phyloP scores from a whole-genome alignment of 805 yeast species.

The Ogataea trehaloabstinens region DNA sequence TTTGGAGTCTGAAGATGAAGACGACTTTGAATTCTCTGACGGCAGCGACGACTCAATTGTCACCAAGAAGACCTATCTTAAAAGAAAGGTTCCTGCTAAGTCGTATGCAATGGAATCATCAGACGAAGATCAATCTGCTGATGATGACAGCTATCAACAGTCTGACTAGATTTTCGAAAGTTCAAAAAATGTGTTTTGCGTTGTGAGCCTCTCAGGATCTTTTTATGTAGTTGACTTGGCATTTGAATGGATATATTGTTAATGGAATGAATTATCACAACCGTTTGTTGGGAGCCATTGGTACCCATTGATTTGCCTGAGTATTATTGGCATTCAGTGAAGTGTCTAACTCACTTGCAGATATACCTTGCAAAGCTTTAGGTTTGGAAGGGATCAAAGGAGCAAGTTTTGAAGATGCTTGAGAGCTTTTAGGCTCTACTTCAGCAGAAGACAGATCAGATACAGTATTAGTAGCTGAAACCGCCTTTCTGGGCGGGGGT shows the following conservation, averaged over 20 bases:
- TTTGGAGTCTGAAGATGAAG: slow-evolving; percentile 14
- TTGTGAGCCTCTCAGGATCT: background rate
- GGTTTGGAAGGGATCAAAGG: slow-evolving; percentile 35
- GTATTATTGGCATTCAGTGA: background rate
- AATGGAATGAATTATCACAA: too few species aligned
- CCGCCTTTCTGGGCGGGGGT: slow-evolving; percentile 26
- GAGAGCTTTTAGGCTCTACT: background rate
- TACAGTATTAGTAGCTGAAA: background rate
- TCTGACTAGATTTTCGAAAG: slow-evolving; percentile 9
- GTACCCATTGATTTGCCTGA: slow-evolving; percentile 21
- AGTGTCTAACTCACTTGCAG: slow-evolving; percentile 6
- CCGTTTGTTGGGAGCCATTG: slow-evolving; percentile 32
- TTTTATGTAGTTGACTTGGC: background rate
- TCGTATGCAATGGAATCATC: slow-evolving; percentile 15
- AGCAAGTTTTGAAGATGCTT: slow-evolving; percentile 20
- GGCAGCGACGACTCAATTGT: slow-evolving; percentile 5
- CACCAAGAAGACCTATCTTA: slow-evolving; percentile 11
- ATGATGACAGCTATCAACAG: slow-evolving; percentile 21
- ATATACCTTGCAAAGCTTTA: slow-evolving; percentile 18
- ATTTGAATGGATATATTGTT: too few species aligned
- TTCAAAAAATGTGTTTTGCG: background rate
- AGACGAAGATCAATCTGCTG: slow-evolving; percentile 15
- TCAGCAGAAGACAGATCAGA: slow-evolving; percentile 2
- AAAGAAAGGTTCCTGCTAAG: slow-evolving; percentile 18
- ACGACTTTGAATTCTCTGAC: slow-evolving; percentile 2